Evolutionary conservation across 768 basidiomycete genomes (phyloP).

Genomic region (Multifurca ochricompacta): DNA sequence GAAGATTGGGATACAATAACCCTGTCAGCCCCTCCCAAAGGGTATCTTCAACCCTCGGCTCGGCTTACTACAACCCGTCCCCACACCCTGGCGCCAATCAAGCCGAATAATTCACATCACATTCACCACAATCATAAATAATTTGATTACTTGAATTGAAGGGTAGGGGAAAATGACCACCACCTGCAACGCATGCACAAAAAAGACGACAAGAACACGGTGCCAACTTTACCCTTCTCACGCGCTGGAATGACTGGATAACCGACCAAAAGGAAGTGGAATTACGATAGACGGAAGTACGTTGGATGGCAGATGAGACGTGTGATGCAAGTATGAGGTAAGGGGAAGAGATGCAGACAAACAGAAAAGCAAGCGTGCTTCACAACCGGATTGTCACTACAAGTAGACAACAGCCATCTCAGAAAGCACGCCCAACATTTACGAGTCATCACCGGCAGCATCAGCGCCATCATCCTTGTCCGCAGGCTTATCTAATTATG

Average conservation of each 20-base stretch:
- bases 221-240: slow-evolving; percentile 15
- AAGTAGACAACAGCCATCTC: slow-evolving; percentile 8
- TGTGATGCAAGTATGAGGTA: slow-evolving; percentile 5
- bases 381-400: slow-evolving; percentile 6
- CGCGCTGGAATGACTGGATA: not conserved
- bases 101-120: not conserved
- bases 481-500: slow-evolving; percentile 51
- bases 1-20: too few species aligned
- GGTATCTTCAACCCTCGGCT: too few species aligned
- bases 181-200: not conserved
- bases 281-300: slow-evolving; percentile 14
- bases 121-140: not conserved
- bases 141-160: not conserved
- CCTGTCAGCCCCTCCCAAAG: too few species aligned
- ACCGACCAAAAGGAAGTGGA: slow-evolving; percentile 14
- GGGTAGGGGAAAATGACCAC: not conserved
- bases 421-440: slow-evolving; percentile 10
- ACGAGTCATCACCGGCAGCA: slow-evolving; percentile 59
- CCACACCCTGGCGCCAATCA: slow-evolving; percentile 1
- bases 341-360: slow-evolving; percentile 6
- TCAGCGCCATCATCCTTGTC: slow-evolving; percentile 68
- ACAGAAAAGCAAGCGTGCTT: slow-evolving; percentile 16
- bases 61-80: not conserved
- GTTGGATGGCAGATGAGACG: slow-evolving; percentile 10
- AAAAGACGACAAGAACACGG: not conserved